Evolutionary conservation across 2,329 filamentous ascomycete species (phyloP).

Genomic region (Emericellopsis cladophorae): DNA sequence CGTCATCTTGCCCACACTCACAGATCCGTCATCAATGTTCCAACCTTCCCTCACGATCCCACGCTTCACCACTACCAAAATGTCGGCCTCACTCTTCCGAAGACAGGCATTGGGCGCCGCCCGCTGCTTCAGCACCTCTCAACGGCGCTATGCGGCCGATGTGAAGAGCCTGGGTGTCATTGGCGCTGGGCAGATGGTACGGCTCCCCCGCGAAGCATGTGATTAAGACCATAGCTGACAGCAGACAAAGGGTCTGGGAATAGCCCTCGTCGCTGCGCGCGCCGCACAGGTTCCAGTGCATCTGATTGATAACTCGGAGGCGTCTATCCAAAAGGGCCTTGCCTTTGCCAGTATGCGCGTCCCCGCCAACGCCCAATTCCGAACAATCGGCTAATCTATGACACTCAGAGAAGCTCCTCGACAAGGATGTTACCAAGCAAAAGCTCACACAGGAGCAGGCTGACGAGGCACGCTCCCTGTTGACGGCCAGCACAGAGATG

Average conservation of each 20-base stretch:
- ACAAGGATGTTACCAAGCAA: conserved; percentile 84
- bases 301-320: conserved; percentile 72
- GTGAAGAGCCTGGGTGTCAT: conserved; percentile 85
- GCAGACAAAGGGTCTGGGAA: conserved; percentile 66
- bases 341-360: conserved; percentile 63
- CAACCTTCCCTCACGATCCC: conserved; percentile 2
- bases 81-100: conserved; percentile 26
- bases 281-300: conserved; percentile 75
- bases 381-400: conserved; percentile 2
- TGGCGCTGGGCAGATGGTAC: conserved; percentile 91
- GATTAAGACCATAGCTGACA: conserved; percentile 8
- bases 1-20: conserved; percentile 5
- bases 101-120: conserved; percentile 19
- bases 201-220: conserved; percentile 11
- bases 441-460: conserved; percentile 75
- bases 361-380: conserved; percentile 8
- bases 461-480: conserved; percentile 54
- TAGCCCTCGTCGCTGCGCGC: conserved; percentile 84
- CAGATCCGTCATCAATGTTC: conserved; percentile 1
- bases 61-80: conserved; percentile 11
- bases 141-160: conserved; percentile 48
- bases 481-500: conserved; percentile 60
- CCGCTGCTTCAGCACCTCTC: conserved; percentile 58
- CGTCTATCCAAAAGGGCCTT: conserved; percentile 77
- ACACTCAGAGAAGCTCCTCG: conserved; percentile 68